phyloP scores from a whole-genome alignment of 2,329 filamentous ascomycete species.

The Diaporthe capsici region DNA sequence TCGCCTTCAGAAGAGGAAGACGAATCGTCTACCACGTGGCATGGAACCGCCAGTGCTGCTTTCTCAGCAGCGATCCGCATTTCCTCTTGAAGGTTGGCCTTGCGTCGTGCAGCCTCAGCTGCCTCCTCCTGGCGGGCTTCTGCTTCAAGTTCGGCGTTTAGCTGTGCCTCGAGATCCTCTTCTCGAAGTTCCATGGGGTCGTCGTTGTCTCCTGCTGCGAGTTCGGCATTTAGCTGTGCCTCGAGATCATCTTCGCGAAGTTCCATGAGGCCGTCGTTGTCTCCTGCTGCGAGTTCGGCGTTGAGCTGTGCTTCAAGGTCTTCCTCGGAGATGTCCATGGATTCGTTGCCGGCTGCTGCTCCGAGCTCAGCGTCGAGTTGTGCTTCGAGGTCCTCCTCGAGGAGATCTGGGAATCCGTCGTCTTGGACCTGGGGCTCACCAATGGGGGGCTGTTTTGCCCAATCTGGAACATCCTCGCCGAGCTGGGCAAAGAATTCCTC shows the following conservation, averaged over 20 bases:
- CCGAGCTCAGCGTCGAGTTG: neutral
- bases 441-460: neutral
- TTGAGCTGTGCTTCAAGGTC: neutral
- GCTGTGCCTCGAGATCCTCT: neutral
- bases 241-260: neutral
- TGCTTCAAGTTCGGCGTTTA: constrained; percentile 1
- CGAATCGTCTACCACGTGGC: neutral
- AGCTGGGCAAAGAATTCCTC: constrained; percentile 13
- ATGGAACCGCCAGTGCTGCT: neutral
- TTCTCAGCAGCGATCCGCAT: constrained; percentile 4
- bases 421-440: neutral
- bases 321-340: neutral
- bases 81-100: constrained; percentile 3
- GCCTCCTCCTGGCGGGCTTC: neutral
- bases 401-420: neutral
- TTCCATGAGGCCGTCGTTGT: neutral
- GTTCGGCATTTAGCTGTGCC: neutral
- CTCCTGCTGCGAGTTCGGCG: neutral
- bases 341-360: neutral
- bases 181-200: too few relatives aligned
- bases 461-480: neutral
- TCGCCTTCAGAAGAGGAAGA: neutral
- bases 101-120: neutral
- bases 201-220: too few relatives aligned
- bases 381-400: neutral